Evolutionary conservation across 805 yeast genomes (phyloP).

Genomic region (Lachancea quebecensis): DNA sequence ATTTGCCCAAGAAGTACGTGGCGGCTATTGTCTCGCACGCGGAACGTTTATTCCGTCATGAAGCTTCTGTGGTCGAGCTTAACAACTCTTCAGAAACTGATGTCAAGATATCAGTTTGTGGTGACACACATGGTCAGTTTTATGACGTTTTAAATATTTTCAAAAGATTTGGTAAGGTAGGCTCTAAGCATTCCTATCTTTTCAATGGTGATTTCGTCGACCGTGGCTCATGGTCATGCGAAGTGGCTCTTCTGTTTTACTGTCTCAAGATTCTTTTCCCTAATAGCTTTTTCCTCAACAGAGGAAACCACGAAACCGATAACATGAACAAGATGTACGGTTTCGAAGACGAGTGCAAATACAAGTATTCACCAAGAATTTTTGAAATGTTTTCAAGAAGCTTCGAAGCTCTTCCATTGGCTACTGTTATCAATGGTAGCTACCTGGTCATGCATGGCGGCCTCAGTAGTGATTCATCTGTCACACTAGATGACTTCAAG

Average conservation of each 20-base stretch:
- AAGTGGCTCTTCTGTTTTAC: slow-evolving; percentile 78
- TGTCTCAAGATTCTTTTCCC: slow-evolving; percentile 76
- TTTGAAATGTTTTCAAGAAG: slow-evolving; percentile 81
- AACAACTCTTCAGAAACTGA: slow-evolving; percentile 25
- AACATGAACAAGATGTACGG: slow-evolving; percentile 97
- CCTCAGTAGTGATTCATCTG: slow-evolving; percentile 68
- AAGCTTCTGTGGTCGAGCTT: slow-evolving; percentile 72
- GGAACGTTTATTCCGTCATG: slow-evolving; percentile 53
- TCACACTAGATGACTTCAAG: slow-evolving; percentile 68
- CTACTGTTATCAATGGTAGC: slow-evolving; percentile 68
- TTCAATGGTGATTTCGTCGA: slow-evolving; percentile 98
- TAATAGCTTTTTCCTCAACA: slow-evolving; percentile 58
- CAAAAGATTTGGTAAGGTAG: slow-evolving; percentile 63
- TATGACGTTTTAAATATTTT: slow-evolving; percentile 83
- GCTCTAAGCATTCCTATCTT: slow-evolving; percentile 56
- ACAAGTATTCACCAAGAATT: slow-evolving; percentile 73
- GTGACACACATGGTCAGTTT: slow-evolving; percentile 97
- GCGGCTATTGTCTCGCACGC: slow-evolving; percentile 75
- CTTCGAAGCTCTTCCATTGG: slow-evolving; percentile 80
- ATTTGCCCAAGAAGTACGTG: slow-evolving; percentile 73
- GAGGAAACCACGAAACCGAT: slow-evolving; percentile 96
- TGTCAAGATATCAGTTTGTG: slow-evolving; percentile 71
- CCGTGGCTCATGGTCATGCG: slow-evolving; percentile 97
- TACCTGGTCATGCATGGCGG: slow-evolving; percentile 96
- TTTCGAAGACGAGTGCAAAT: slow-evolving; percentile 90